Evolutionary conservation across 805 yeast species (phyloP).

Genomic region (Vanderwaltozyma tropicalis): DNA sequence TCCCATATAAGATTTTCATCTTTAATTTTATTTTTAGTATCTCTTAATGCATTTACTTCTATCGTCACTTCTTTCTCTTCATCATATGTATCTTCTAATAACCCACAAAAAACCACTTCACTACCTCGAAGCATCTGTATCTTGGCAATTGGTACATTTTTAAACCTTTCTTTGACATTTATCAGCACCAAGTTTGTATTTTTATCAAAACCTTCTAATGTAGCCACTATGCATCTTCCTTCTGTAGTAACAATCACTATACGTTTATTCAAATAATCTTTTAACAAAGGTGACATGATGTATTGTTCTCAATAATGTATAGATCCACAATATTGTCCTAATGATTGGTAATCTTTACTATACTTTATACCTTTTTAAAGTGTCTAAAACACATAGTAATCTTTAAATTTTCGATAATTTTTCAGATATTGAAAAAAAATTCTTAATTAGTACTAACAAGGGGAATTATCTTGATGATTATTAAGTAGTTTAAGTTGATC

Average conservation of each 20-base stretch:
- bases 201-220: conserved; percentile 52
- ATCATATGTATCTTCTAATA: conserved; percentile 8
- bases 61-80: background rate
- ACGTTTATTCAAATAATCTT: conserved; percentile 30
- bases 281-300: conserved; percentile 27
- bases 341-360: background rate
- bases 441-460: no score
- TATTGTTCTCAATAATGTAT: no score
- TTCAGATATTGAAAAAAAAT: no score
- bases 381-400: background rate
- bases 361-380: background rate
- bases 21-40: conserved; percentile 17
- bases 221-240: conserved; percentile 42
- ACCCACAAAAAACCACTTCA: conserved; percentile 25
- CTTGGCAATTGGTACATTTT: conserved; percentile 20
- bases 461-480: no score
- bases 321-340: background rate
- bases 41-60: conserved; percentile 15
- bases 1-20: conserved; percentile 25
- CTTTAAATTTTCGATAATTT: background rate
- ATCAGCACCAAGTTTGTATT: conserved; percentile 50
- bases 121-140: conserved; percentile 24
- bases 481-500: background rate
- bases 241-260: conserved; percentile 50
- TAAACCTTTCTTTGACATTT: conserved; percentile 39